Conservation (phyloP, 306 rosid genomes). For the Malus domestica region DNA sequence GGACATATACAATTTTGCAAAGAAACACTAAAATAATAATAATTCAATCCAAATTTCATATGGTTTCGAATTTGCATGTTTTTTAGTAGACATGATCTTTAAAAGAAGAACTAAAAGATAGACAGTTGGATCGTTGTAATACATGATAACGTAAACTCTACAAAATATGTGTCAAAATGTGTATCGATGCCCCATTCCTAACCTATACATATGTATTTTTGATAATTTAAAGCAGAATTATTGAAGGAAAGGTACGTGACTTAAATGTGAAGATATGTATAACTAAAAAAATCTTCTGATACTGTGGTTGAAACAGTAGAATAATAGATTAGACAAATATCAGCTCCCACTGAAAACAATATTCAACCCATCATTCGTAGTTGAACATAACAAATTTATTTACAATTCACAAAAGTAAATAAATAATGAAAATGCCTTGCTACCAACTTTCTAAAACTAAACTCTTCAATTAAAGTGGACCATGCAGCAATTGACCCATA, state of each 20-base stretch:
- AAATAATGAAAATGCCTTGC: not conserved
- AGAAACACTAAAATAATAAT: no score
- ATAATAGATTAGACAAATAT: not conserved
- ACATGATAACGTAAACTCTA: no score
- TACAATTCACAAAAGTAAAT: not conserved
- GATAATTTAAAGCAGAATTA: not conserved
- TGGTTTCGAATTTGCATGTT: no score
- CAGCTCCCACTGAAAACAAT: not conserved
- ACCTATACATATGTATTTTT: not conserved
- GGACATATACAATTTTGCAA: no score
- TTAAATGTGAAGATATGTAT: not conserved
- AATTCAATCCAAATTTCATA: no score
- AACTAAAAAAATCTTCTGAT: not conserved
- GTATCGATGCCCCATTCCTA: no score
- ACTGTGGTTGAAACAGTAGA: not conserved
- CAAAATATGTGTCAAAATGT: no score
- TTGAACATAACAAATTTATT: not conserved
- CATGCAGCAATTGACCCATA: not conserved
- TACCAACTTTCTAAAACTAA: not conserved
- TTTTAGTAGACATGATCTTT: no score
- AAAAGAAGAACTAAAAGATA: no score
- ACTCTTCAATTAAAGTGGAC: not conserved
- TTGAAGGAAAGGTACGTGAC: constrained; percentile 3
- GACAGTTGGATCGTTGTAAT: no score
- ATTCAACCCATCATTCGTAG: not conserved